A percentile compares a stretch with the other conserved stretches of the same genome.
Conservation (phyloP, 495 filamentous ascomycete species). For the Neurospora sp. region DNA sequence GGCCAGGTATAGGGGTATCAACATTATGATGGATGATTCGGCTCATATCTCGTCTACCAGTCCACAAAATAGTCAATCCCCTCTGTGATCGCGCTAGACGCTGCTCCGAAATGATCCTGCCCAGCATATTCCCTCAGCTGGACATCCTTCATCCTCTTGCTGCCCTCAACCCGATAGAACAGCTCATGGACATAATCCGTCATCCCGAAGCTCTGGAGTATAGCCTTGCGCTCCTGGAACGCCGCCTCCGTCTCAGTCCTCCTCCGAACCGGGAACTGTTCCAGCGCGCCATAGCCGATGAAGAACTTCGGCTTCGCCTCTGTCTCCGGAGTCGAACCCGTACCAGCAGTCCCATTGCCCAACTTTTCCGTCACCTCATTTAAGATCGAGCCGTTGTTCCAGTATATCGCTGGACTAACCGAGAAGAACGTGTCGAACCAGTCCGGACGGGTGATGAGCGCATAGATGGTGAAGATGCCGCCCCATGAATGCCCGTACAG, state of each 20-base stretch:
- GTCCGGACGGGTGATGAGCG: conserved; percentile 4
- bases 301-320: conserved; percentile 4
- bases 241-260: conserved; percentile 11
- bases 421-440: conserved; percentile 13
- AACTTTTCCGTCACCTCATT: conserved; percentile 5
- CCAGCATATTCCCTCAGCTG: conserved; percentile 14
- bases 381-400: conserved; percentile 9
- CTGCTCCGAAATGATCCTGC: conserved; percentile 14
- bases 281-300: conserved; percentile 8
- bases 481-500: conserved; percentile 15
- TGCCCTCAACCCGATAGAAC: conserved; percentile 8
- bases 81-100: conserved; percentile 12
- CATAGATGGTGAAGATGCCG: conserved; percentile 9
- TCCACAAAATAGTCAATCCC: conserved; percentile 18
- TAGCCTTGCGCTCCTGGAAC: conserved; percentile 9
- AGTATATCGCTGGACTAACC: conserved; percentile 6
- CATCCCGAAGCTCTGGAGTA: conserved; percentile 1
- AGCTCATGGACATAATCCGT: conserved; percentile 11
- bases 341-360: conserved; percentile 5
- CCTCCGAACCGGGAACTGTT: conserved; percentile 12
- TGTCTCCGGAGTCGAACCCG: not conserved
- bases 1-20: not conserved
- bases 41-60: conserved; percentile 5
- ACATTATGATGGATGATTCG: not conserved
- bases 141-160: conserved; percentile 10